Base-by-base conservation (phyloP, 139 green algal species). In the Chlamydomonas schloesseri region DNA sequence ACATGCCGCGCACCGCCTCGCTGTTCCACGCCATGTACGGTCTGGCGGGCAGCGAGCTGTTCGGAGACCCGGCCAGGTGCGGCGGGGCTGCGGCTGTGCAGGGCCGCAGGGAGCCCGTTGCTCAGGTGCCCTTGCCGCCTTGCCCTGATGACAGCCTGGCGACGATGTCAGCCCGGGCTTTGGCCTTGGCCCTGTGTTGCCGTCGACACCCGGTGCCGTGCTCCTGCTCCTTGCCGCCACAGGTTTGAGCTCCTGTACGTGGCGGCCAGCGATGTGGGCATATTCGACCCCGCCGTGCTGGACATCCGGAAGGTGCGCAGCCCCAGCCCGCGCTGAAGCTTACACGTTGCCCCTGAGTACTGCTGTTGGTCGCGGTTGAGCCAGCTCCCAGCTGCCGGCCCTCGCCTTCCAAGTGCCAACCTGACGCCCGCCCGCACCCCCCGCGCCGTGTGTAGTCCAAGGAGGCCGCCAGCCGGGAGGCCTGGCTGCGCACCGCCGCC, bases 1-100 rank as follows among this genome's bases (percentile, higher is more conserved):
- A 98, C 89, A 97, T 98, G 95, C 91, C 93, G 0, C 89, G 96
- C 33, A 93, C 88, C 28, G 80, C 68, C 9, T 89, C 89, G n/a
- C 93, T 96, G 15, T 98, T 97, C 86, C 50, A 92, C 13, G 83
- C 73, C 50, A 88, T 93, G 37, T 98, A 90, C 73, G 34, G 60
- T 17, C 74, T 96, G 33, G 89, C 85, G 10, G 89, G 77, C 15
- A 26, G 31, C 24, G 82, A 88, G 53, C 37, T 94, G 37, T 87
- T 79, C 60, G 73, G 73, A 26, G 82, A 93, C 60, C 34, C 71
- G 5, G 1, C 67, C 57, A 84, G 87, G 83, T 90, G 73, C 4
- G 81, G n/a, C 34, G 28, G 60, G n/a, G n/a, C n/a, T n/a, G n/a
- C n/a, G n/a, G n/a, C n/a, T n/a, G n/a, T n/a, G n/a, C n/a, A n/a